phyloP scores from a whole-genome alignment of 805 yeast species.

The Priceomyces carsonii region DNA sequence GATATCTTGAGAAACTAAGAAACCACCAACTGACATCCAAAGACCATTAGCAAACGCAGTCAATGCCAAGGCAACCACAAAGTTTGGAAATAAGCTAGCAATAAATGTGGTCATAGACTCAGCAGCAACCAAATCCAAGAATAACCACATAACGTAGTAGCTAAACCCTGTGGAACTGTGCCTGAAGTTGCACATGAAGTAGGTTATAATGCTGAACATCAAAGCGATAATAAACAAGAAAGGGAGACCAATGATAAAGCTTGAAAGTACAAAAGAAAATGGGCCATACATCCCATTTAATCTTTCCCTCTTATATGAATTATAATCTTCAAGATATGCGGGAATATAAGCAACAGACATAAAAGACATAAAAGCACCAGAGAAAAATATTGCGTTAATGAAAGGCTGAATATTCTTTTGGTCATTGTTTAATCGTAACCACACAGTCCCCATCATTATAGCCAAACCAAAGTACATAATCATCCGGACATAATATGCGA shows the following conservation, averaged over 20 bases:
- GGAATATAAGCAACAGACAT: constrained; percentile 46
- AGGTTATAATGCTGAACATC: constrained; percentile 32
- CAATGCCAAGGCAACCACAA: constrained; percentile 39
- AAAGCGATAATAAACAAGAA: constrained; percentile 32
- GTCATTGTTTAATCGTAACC: constrained; percentile 25
- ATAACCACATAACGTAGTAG: constrained; percentile 37
- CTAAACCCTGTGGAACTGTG: constrained; percentile 30
- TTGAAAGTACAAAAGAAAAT: constrained; percentile 31
- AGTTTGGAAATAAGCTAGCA: constrained; percentile 32
- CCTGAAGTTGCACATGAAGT: constrained; percentile 33
- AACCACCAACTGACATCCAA: constrained; percentile 48
- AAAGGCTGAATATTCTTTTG: constrained; percentile 34
- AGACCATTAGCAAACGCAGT: constrained; percentile 43
- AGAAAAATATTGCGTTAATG: constrained; percentile 38
- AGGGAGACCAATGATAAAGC: constrained; percentile 37
- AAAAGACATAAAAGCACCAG: constrained; percentile 47
- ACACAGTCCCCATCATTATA: constrained; percentile 39
- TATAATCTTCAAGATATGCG: constrained; percentile 35
- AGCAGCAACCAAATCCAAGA: constrained; percentile 40
- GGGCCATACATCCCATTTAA: constrained; percentile 41
- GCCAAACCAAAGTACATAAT: constrained; percentile 42
- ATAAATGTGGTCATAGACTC: constrained; percentile 40
- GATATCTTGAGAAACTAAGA: constrained; percentile 32
- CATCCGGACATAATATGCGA: constrained; percentile 38
- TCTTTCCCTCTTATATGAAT: constrained; percentile 29